A percentile compares a stretch with the other conserved stretches of the same genome.
Evolutionary conservation across 2,329 filamentous ascomycete species (phyloP).

Genomic region (Aspergillus pseudonomiae): DNA sequence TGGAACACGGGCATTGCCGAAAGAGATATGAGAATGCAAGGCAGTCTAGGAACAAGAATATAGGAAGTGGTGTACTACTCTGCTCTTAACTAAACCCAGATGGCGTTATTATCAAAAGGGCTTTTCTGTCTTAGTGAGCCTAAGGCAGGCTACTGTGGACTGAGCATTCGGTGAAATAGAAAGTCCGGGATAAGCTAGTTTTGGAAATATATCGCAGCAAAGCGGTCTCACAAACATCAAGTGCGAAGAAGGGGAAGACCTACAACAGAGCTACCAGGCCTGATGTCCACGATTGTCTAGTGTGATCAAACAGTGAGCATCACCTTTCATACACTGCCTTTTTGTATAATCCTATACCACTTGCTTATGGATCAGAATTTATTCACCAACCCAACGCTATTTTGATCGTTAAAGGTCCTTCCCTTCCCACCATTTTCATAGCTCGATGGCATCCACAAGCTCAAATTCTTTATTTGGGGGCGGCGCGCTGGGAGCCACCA

Average conservation of each 20-base stretch:
- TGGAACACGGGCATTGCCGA: slow-evolving; percentile 64
- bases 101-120: too few species aligned
- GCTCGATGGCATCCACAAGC: slow-evolving; percentile 24
- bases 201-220: slow-evolving; percentile 10
- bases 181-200: slow-evolving; percentile 20
- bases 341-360: not conserved
- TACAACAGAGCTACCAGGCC: not conserved
- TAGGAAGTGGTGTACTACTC: not conserved
- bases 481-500: slow-evolving; percentile 27
- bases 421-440: not conserved
- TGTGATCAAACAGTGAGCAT: not conserved
- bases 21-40: not conserved
- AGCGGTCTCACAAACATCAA: slow-evolving; percentile 8
- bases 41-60: not conserved
- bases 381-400: not conserved
- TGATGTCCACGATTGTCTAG: not conserved
- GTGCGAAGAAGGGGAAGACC: not conserved
- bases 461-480: slow-evolving; percentile 35
- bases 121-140: not conserved
- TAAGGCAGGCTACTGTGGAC: not conserved
- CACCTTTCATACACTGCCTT: not conserved
- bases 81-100: not conserved
- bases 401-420: not conserved
- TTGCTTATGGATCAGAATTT: not conserved
- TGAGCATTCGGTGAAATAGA: slow-evolving; percentile 17